Evolutionary conservation across 495 filamentous ascomycete species (phyloP).

Genomic region (Talaromyces trachyspermus): DNA sequence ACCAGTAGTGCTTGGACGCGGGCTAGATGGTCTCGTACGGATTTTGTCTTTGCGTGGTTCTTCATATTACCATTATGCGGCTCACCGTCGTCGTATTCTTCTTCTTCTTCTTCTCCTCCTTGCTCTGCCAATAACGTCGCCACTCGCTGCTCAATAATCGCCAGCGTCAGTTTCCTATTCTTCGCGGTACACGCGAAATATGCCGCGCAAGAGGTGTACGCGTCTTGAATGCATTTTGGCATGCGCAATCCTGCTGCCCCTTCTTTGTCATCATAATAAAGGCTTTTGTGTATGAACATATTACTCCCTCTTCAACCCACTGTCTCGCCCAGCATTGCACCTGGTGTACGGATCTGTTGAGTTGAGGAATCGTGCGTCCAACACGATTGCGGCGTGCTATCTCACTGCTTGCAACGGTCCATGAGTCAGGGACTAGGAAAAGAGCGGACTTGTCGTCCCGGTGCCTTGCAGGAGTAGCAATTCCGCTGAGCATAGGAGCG

Average conservation of each 20-base stretch:
- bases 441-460: too few relatives aligned
- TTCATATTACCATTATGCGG: too few relatives aligned
- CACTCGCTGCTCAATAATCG: constrained; percentile 3
- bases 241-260: neutral
- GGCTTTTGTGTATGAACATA: constrained; percentile 3
- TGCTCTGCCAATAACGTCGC: constrained; percentile 22
- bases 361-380: too few relatives aligned
- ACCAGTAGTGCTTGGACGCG: constrained; percentile 28
- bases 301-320: constrained; percentile 7
- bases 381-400: too few relatives aligned
- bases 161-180: constrained; percentile 2
- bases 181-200: constrained; percentile 3
- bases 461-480: constrained; percentile 34
- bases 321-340: constrained; percentile 2
- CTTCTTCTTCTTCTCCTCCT: constrained; percentile 24
- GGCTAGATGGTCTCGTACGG: constrained; percentile 19
- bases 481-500: too few relatives aligned
- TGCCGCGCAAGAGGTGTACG: neutral
- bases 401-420: too few relatives aligned
- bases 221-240: constrained; percentile 7
- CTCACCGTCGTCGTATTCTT: neutral
- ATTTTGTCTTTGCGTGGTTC: neutral
- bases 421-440: too few relatives aligned
- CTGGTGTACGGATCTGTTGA: neutral
- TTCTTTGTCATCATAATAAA: neutral